phyloP scores from a whole-genome alignment of 306 rosid species.

The Amphicarpaea edgeworthii region DNA sequence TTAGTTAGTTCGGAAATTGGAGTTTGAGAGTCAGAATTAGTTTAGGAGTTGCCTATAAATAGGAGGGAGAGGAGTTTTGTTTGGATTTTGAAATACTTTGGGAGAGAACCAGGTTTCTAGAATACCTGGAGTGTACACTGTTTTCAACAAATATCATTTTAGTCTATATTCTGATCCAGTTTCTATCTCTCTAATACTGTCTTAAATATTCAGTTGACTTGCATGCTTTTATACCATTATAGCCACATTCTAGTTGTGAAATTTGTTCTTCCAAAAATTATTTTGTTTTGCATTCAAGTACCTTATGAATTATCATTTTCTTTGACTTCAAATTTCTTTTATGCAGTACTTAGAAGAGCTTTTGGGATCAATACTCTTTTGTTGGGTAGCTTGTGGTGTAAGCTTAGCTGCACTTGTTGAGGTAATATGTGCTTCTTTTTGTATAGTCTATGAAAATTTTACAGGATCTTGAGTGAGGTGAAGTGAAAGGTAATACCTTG shows the following conservation, averaged over 20 bases:
- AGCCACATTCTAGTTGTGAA: constrained; percentile 18
- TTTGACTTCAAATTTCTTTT: constrained; percentile 33
- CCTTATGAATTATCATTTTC: constrained; percentile 34
- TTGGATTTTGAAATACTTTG: background rate
- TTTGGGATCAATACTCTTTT: constrained; percentile 81
- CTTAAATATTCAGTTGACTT: constrained; percentile 8
- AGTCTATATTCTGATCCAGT: background rate
- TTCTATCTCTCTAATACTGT: constrained; percentile 3
- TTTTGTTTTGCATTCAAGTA: background rate
- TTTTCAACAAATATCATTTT: constrained; percentile 4
- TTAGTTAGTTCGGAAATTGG: too few relatives aligned
- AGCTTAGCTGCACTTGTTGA: constrained; percentile 87
- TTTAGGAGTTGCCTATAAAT: background rate
- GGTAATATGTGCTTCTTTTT: constrained; percentile 61
- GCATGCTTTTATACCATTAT: background rate
- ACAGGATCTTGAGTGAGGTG: constrained; percentile 2
- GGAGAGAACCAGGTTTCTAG: background rate
- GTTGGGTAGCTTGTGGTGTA: constrained; percentile 95
- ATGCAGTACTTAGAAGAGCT: constrained; percentile 93
- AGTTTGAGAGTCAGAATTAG: background rate
- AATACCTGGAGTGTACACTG: background rate
- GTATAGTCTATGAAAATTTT: constrained; percentile 17
- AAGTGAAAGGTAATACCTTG: constrained; percentile 12
- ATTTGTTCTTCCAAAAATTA: constrained; percentile 20
- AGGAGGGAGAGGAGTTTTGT: background rate